A percentile compares a stretch with the other conserved stretches of the same genome.
Evolutionary conservation across 192 early-diverging fungal genomes (phyloP).

Genomic region (Phycomyces blakesleeanus): DNA sequence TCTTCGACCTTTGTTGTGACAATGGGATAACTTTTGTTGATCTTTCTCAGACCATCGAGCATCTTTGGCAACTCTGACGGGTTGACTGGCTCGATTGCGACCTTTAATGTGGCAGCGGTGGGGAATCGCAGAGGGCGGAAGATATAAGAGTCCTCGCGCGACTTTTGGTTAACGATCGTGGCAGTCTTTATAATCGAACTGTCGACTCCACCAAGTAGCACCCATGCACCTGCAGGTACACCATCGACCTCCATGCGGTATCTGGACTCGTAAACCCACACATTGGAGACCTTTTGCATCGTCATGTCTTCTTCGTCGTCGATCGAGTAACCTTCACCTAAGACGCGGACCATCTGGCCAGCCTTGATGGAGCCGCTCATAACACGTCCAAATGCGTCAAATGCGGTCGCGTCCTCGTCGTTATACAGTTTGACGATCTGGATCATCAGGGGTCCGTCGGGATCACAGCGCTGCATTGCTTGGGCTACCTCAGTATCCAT

Average conservation of each 20-base stretch:
- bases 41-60: constrained; percentile 93
- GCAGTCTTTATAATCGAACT: constrained; percentile 91
- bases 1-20: constrained; percentile 89
- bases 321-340: constrained; percentile 88
- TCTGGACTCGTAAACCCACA: constrained; percentile 80
- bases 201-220: constrained; percentile 90
- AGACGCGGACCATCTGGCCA: constrained; percentile 80
- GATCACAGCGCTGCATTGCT: constrained; percentile 76
- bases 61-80: constrained; percentile 97
- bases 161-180: constrained; percentile 73
- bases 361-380: constrained; percentile 80
- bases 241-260: constrained; percentile 80
- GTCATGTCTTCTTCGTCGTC: constrained; percentile 98
- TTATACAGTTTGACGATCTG: constrained; percentile 91
- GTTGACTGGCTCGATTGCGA: constrained; percentile 96
- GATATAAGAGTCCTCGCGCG: constrained; percentile 72
- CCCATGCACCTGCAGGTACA: constrained; percentile 85
- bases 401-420: constrained; percentile 76
- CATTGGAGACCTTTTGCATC: constrained; percentile 65
- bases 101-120: constrained; percentile 83
- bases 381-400: constrained; percentile 92
- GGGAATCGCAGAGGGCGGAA: constrained; percentile 83
- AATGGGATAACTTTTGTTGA: constrained; percentile 93
- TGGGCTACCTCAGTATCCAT: constrained; percentile 54
- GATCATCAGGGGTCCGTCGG: constrained; percentile 90